Evolutionary conservation across 305 asterid genomes (phyloP).

Genomic region (Monarda citriodora): DNA sequence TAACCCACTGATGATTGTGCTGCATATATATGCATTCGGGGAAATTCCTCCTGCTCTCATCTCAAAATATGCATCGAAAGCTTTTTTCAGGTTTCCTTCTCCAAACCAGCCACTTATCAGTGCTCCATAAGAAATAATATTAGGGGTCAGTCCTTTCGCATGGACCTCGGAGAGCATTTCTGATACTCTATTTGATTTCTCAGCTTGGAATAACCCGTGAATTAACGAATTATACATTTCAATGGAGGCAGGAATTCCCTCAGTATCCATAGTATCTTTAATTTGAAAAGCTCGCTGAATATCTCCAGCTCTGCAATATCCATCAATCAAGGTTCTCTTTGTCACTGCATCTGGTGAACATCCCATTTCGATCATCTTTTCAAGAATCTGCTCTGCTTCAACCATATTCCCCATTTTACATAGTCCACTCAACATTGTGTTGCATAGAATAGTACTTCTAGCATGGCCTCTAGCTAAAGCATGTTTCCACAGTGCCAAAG

Average conservation of each 20-base stretch:
- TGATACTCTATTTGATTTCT: constrained; percentile 41
- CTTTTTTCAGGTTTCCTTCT: constrained; percentile 71
- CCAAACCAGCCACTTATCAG: constrained; percentile 83
- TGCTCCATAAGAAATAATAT: constrained; percentile 76
- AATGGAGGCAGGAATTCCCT: constrained; percentile 52
- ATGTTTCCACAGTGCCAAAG: constrained; percentile 71
- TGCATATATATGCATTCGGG: constrained; percentile 69
- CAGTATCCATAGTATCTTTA: constrained; percentile 55
- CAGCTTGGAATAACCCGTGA: constrained; percentile 68
- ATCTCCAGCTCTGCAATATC: constrained; percentile 76
- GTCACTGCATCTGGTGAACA: constrained; percentile 78
- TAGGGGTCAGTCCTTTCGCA: constrained; percentile 51
- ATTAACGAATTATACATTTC: constrained; percentile 85
- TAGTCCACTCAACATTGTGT: constrained; percentile 76
- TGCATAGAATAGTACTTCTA: constrained; percentile 52
- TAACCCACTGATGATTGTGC: constrained; percentile 74
- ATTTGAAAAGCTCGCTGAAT: constrained; percentile 51
- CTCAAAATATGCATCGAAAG: constrained; percentile 73
- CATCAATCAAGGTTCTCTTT: constrained; percentile 70
- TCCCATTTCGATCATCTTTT: constrained; percentile 63
- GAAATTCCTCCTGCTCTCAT: constrained; percentile 69
- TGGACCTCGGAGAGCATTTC: constrained; percentile 58
- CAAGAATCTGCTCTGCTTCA: constrained; percentile 71
- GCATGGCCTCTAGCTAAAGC: constrained; percentile 63
- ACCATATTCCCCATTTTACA: constrained; percentile 78